Evolutionary conservation across 305 asterid genomes (phyloP).

Genomic region (Lippia alba): DNA sequence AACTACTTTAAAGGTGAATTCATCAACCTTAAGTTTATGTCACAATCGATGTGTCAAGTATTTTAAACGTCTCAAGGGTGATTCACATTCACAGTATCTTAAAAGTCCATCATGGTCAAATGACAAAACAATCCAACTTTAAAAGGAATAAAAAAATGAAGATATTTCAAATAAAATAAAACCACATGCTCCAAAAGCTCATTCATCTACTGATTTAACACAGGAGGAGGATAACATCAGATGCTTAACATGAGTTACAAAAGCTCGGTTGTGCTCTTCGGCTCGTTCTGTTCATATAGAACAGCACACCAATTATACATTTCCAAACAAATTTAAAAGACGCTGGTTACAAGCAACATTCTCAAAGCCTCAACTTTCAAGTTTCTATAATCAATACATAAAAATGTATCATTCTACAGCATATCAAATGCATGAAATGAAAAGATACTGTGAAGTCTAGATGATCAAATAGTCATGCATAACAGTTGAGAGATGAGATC

Average conservation of each 20-base stretch:
- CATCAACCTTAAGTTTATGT: neutral
- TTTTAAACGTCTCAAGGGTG: neutral
- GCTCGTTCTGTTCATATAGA: neutral
- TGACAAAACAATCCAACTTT: neutral
- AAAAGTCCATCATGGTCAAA: constrained; percentile 11
- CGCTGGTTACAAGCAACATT: neutral
- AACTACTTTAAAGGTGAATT: neutral
- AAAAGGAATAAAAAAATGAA: neutral
- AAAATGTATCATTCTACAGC: constrained; percentile 13
- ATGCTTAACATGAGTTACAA: neutral
- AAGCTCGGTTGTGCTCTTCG: neutral
- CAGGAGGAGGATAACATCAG: neutral
- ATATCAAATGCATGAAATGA: constrained; percentile 1
- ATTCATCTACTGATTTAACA: constrained; percentile 2
- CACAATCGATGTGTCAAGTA: neutral
- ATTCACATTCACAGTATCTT: neutral
- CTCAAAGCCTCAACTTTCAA: constrained; percentile 4
- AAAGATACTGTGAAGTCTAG: neutral
- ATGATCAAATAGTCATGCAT: constrained; percentile 3
- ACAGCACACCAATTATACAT: neutral
- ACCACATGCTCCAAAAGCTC: neutral
- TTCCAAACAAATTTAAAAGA: neutral
- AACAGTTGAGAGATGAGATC: neutral
- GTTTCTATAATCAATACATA: constrained; percentile 1
- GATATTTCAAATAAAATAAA: neutral